Conservation (phyloP, 805 yeast genomes). For the Pichia deserticola region DNA sequence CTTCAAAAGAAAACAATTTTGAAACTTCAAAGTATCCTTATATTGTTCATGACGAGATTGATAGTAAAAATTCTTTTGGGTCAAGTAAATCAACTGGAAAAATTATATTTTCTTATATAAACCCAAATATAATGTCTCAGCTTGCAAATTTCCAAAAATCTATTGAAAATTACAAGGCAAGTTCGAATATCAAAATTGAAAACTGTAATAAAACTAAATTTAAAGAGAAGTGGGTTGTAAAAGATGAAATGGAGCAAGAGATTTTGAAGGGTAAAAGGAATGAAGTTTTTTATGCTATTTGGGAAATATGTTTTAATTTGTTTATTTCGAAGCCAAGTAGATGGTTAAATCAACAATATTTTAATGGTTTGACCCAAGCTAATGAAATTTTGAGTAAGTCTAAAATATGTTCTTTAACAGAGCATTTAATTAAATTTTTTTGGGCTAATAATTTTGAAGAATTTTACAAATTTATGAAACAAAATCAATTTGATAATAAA, state of each 20-base stretch:
- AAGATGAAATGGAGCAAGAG: constrained; percentile 4
- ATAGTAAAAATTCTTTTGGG: background rate
- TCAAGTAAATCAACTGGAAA: background rate
- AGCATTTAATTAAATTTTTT: constrained; percentile 25
- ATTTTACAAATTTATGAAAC: constrained; percentile 19
- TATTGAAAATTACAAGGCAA: constrained; percentile 17
- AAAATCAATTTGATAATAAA: constrained; percentile 10
- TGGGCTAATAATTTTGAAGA: constrained; percentile 21
- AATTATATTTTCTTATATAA: constrained; percentile 20
- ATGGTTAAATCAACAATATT: constrained; percentile 6
- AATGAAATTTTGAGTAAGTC: constrained; percentile 11
- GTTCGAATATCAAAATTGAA: constrained; percentile 6
- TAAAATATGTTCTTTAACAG: constrained; percentile 23
- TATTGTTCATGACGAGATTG: background rate
- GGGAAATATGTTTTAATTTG: constrained; percentile 17
- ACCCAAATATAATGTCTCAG: constrained; percentile 23
- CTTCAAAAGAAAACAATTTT: constrained; percentile 10
- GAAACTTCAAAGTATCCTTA: constrained; percentile 11
- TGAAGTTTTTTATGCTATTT: constrained; percentile 17
- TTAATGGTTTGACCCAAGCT: background rate
- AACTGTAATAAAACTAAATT: constrained; percentile 5
- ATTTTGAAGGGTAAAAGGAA: constrained; percentile 2
- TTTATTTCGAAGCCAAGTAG: constrained; percentile 7
- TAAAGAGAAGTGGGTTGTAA: background rate
- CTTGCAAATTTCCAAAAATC: constrained; percentile 21